Percentiles rank a stretch among this genome's conserved stretches.
phyloP scores from a whole-genome alignment of 345 rosid genomes.

The Camelina sativa region DNA sequence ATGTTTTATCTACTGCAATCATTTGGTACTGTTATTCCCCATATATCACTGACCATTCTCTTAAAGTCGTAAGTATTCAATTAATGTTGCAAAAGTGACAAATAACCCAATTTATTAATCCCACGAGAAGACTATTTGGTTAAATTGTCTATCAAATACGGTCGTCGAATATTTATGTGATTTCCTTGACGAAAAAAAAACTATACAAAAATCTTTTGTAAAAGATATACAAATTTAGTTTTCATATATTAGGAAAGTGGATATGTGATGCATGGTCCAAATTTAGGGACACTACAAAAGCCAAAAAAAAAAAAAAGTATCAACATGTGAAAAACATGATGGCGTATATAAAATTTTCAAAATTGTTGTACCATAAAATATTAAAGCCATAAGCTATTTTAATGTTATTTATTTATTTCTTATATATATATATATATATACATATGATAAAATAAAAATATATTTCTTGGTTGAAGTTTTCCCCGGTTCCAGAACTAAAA shows the following conservation, averaged over 20 bases:
- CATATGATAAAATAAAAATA: too few relatives aligned
- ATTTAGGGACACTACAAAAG: conserved; percentile 13
- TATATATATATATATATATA: neutral
- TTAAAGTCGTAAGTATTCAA: neutral
- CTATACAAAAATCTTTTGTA: neutral
- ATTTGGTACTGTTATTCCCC: conserved; percentile 10
- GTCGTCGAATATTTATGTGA: neutral
- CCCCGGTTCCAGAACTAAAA: too few relatives aligned
- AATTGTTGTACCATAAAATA: too few relatives aligned
- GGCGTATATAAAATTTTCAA: neutral
- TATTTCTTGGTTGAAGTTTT: too few relatives aligned
- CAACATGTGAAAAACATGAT: conserved; percentile 40
- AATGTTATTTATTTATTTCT: too few relatives aligned
- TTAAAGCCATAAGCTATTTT: too few relatives aligned
- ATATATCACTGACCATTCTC: neutral
- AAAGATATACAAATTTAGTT: neutral
- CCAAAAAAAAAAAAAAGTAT: conserved; percentile 10
- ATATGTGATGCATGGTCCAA: conserved; percentile 27
- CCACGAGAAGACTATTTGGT: too few relatives aligned
- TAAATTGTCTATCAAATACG: too few relatives aligned
- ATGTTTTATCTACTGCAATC: conserved; percentile 20
- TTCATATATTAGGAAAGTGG: neutral
- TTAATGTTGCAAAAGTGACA: conserved; percentile 29
- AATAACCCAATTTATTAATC: neutral
- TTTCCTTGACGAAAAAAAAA: neutral